phyloP scores from a whole-genome alignment of 164 flowering plant species.

The Magnolia kwangsiensis region DNA sequence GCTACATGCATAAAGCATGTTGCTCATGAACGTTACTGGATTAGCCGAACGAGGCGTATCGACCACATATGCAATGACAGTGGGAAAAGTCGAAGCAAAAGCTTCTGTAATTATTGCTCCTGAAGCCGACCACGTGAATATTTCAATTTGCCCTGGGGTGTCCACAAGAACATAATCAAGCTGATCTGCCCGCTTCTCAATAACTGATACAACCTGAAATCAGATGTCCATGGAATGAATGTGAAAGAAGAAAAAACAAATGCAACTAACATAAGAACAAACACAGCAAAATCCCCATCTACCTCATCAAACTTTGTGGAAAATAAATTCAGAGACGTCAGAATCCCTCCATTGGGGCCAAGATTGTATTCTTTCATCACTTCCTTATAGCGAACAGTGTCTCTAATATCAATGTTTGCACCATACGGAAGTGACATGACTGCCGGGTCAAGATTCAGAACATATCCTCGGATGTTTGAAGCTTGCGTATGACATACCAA shows the following conservation, averaged over 20 bases:
- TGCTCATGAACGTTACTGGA: slow-evolving; percentile 94
- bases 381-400: slow-evolving; percentile 86
- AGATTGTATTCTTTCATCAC: slow-evolving; percentile 96
- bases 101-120: slow-evolving; percentile 96
- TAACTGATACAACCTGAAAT: slow-evolving; percentile 66
- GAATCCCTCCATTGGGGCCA: slow-evolving; percentile 94
- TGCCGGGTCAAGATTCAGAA: slow-evolving; percentile 89
- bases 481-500: slow-evolving; percentile 74
- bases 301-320: slow-evolving; percentile 97
- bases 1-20: slow-evolving; percentile 97
- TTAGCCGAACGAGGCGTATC: slow-evolving; percentile 87
- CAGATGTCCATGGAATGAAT: neutral
- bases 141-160: slow-evolving; percentile 98
- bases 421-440: slow-evolving; percentile 85
- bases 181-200: slow-evolving; percentile 90
- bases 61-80: slow-evolving; percentile 78
- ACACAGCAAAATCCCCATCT: slow-evolving; percentile 2
- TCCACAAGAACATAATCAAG: slow-evolving; percentile 96
- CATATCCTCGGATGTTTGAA: slow-evolving; percentile 73
- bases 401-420: slow-evolving; percentile 93
- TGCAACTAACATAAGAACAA: neutral
- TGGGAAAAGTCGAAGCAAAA: slow-evolving; percentile 96
- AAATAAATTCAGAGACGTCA: slow-evolving; percentile 90
- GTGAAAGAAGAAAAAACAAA: neutral
- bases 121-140: slow-evolving; percentile 98